These are phyloP conservation scores for Lecanicillium sp. DNA, from an alignment of 2,329 filamentous ascomycete species.

Conservation along the genomic window DNA sequence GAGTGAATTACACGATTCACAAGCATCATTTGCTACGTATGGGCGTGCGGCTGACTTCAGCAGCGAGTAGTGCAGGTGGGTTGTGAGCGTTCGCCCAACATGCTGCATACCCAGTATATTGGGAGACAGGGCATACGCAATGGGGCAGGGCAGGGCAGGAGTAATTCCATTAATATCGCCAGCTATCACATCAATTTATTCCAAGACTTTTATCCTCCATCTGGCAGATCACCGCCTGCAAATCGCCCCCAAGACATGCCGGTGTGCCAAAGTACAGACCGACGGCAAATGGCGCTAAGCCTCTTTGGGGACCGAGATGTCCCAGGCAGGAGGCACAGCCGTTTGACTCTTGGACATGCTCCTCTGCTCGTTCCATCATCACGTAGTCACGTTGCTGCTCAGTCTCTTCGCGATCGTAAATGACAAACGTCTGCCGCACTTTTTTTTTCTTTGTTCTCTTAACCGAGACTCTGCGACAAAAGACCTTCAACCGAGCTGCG, in stretches of 20 bases:
- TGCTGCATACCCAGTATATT: no score
- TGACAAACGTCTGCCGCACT: not conserved
- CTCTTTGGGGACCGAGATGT: conserved; percentile 29
- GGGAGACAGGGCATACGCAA: no score
- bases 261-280: conserved; percentile 15
- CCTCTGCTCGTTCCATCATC: not conserved
- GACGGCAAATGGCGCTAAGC: conserved; percentile 23
- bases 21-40: no score
- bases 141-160: no score
- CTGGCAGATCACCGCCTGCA: not conserved
- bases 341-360: not conserved
- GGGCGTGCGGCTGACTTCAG: no score
- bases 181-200: no score
- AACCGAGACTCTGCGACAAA: not conserved
- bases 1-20: no score
- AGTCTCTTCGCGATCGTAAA: no score
- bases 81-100: no score
- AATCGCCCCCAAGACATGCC: conserved; percentile 12
- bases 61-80: no score
- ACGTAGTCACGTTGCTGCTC: not conserved
- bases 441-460: not conserved
- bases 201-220: not conserved
- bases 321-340: not conserved
- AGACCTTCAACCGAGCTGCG: not conserved
- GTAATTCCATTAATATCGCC: no score